Base-by-base conservation (phyloP, 305 asterid genomes). In the Fraxinus xanthoxyloides region DNA sequence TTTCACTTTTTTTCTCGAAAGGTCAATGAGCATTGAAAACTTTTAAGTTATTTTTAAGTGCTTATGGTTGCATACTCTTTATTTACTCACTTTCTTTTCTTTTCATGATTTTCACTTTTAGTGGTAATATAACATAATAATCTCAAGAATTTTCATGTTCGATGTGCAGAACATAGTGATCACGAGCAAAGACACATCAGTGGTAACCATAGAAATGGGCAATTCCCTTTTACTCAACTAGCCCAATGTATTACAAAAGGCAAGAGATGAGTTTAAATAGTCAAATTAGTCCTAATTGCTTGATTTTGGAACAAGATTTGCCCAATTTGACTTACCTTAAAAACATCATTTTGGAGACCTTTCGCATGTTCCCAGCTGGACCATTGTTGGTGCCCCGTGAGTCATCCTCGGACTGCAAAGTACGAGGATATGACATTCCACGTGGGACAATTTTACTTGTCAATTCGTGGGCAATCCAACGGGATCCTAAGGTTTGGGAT, bases 171-270 rank as follows among this genome's bases (percentile, higher is more conserved):
- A 36, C 72, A 46, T 72, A 81, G 43, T 86, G 6, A 2, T 84
- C 17, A 89, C 85, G 0, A 89, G 90, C 21, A 89, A 88, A 2
- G 92, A 87, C 79, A 85, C 90, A 7, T 76, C 89, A 1, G 9
- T 81, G 0, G 85, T 82, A 8, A 85, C 88, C 23, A 34, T 87
- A 73, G 88, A 89, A 79, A 35, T 87, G 90, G 92, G 90, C 87
- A 2, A 85, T 87, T 63, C 88, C 23, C 76, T 84, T 56, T 65
- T 89, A 5, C 84, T 89, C 63, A 86, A 80, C 85, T 86, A 87
- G 51, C 89, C 88, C 0, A 26, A 77, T 1, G 43, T 70, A 28
- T 79, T 87, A 1, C 7, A 79, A 36, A 84, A 77, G 34, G 84
- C 86, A 0, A 80, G 38, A 54, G 21, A 23, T 23, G 88, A 88